Conservation (phyloP, 2,329 filamentous ascomycete species). For the Chalara sp. region DNA sequence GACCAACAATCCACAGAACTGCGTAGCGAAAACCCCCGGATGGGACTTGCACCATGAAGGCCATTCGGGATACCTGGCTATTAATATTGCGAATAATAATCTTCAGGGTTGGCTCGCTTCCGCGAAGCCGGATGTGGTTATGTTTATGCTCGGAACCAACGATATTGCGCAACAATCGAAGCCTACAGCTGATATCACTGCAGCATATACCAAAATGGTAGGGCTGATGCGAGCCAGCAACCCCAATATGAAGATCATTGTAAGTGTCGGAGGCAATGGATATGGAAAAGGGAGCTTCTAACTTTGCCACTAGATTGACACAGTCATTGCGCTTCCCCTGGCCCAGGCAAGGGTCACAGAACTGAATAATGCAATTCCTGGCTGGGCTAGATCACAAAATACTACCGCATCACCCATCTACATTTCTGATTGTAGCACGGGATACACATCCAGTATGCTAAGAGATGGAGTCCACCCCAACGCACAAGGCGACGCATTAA, state of each 20-base stretch:
- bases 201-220: constrained; percentile 35
- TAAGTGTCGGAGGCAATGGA: constrained; percentile 15
- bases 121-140: constrained; percentile 35
- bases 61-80: constrained; percentile 36
- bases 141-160: constrained; percentile 41
- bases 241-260: constrained; percentile 34
- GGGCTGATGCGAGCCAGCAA: constrained; percentile 31
- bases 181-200: constrained; percentile 26
- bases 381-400: constrained; percentile 31
- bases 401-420: constrained; percentile 33
- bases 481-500: constrained; percentile 9
- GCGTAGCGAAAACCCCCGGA: constrained; percentile 15
- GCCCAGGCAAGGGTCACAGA: constrained; percentile 23
- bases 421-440: constrained; percentile 32
- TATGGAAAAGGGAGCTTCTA: constrained; percentile 28
- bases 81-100: constrained; percentile 37
- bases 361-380: constrained; percentile 32
- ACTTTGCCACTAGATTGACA: not conserved
- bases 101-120: constrained; percentile 32
- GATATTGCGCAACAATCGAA: constrained; percentile 29
- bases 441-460: constrained; percentile 27
- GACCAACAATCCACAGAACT: constrained; percentile 30
- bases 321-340: constrained; percentile 31
- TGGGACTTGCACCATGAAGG: constrained; percentile 38
- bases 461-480: constrained; percentile 37